Base-by-base conservation (phyloP, 495 filamentous ascomycete genomes). In the Aspergillus wentii region DNA sequence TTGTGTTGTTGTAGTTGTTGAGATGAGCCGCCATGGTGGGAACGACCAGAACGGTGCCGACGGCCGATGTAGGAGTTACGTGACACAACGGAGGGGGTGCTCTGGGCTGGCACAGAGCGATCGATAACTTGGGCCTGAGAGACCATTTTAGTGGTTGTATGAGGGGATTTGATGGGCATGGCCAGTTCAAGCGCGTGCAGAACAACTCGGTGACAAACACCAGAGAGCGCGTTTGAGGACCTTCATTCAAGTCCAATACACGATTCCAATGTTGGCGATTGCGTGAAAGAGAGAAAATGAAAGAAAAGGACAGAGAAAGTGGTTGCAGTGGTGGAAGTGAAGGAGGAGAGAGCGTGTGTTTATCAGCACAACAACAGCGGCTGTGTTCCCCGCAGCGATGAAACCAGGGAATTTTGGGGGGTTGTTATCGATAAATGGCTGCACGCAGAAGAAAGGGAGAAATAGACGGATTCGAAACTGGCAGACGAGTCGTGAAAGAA, bases 1-100 rank as follows among this genome's bases (percentile, higher is more conserved):
- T 95, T 95, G n/a, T n/a, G n/a, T n/a, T n/a, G n/a, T 56, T 86
- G 83, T 30, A 83, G 76, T 26, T 78, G 64, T 57, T 82, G 83
- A 9, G 78, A 71, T 30, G 71, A 68, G 47, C 85, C 85, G 26
- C 88, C 88, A 59, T 84, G 78, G 53, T 90, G 85, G 14, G 87
- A 92, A 35, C 87, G 83, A 62, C 80, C 79, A 40, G 84, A 82
- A 31, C 86, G 79, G 49, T 87, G 78, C 49, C 79, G 72, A 22
- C 79, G 66, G 22, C 72, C 66, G 5, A 61, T 58, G 21, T 63
- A 66, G 38, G 67, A 79, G 57, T 64, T 77, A 62, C 68, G 74
- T 58, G 75, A 83, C 41, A 66, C 62, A 36, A 84, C 67, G 41
- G 84, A 86, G 34, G 79, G 63, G 36, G 54, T 72, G 59, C 62